These are phyloP conservation scores for Fusarium sp. DNA, from an alignment of 2,329 filamentous ascomycete species.

Conservation along the genomic window DNA sequence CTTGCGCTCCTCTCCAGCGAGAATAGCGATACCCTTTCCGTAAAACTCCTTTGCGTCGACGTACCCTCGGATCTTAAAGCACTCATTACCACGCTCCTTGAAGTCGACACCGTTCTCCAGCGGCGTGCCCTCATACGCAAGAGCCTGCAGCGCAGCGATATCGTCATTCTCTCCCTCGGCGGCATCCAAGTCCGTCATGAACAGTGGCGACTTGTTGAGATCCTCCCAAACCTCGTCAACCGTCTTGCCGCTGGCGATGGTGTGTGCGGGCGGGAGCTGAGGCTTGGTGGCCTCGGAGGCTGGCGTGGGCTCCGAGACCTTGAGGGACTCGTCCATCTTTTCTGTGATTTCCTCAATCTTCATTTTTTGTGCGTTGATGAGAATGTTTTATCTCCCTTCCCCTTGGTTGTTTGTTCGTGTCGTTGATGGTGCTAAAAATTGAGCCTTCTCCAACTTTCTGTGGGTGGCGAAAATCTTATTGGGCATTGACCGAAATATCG, in stretches of 20 bases:
- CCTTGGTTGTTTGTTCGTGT: conserved; percentile 4
- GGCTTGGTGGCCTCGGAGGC: conserved; percentile 51
- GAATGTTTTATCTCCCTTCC: background rate
- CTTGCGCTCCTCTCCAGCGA: conserved; percentile 73
- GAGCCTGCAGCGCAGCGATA: conserved; percentile 86
- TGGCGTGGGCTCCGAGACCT: conserved; percentile 21
- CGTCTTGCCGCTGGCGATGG: conserved; percentile 58
- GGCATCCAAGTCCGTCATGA: conserved; percentile 94
- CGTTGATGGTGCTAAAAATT: conserved; percentile 36
- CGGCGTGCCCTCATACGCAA: conserved; percentile 93
- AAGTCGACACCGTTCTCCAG: conserved; percentile 86
- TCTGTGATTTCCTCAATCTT: conserved; percentile 58
- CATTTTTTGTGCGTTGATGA: conserved; percentile 43
- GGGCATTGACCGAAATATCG: conserved; percentile 31
- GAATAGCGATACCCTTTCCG: conserved; percentile 81
- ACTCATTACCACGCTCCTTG: conserved; percentile 93
- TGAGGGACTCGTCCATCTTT: conserved; percentile 53
- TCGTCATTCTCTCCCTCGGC: conserved; percentile 83
- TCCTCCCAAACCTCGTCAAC: conserved; percentile 68
- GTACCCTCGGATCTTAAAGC: conserved; percentile 79
- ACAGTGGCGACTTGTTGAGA: conserved; percentile 78
- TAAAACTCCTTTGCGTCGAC: conserved; percentile 92
- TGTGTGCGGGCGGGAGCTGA: conserved; percentile 60
- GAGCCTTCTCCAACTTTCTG: conserved; percentile 41
- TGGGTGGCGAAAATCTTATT: conserved; percentile 43